A percentile compares a stretch with the other conserved stretches of the same genome.
These are phyloP conservation scores for Asterochloris sp. DNA, from an alignment of 139 green algal species.

Conservation along the genomic window DNA sequence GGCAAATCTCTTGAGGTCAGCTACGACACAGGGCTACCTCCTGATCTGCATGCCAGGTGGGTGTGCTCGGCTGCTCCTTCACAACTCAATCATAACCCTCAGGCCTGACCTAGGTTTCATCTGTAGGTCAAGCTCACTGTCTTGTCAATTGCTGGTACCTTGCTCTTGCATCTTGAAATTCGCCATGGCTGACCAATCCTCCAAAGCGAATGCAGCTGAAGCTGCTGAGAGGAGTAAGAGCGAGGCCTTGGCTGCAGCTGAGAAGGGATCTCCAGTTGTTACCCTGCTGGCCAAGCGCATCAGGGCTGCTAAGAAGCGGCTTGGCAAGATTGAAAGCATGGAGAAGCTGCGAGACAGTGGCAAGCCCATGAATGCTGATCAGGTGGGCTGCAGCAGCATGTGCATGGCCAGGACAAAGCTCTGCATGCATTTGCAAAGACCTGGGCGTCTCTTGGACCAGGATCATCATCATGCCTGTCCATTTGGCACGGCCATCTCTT, in stretches of 20 bases:
- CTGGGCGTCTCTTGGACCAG: neutral
- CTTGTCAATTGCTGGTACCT: no score
- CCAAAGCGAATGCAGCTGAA: neutral
- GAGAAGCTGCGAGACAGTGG: neutral
- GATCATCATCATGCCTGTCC: neutral
- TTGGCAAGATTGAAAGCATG: constrained; percentile 1
- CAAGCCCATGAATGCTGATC: constrained; percentile 9
- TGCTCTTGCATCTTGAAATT: no score
- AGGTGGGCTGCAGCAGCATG: neutral
- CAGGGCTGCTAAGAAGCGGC: constrained; percentile 1
- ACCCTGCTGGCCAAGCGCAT: constrained; percentile 7
- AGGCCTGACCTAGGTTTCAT: no score
- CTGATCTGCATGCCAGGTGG: no score
- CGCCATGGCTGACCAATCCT: no score
- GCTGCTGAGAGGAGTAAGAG: neutral
- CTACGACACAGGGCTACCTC: no score
- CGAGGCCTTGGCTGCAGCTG: constrained; percentile 8
- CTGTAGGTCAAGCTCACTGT: no score
- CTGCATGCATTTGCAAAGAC: neutral
- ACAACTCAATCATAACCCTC: no score
- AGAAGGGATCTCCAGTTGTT: neutral
- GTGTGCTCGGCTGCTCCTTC: no score
- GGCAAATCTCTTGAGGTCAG: neutral
- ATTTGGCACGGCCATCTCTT: neutral
- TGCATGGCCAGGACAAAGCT: neutral